Conservation (phyloP, 441 rosid species). For the Aleurites moluccanus region DNA sequence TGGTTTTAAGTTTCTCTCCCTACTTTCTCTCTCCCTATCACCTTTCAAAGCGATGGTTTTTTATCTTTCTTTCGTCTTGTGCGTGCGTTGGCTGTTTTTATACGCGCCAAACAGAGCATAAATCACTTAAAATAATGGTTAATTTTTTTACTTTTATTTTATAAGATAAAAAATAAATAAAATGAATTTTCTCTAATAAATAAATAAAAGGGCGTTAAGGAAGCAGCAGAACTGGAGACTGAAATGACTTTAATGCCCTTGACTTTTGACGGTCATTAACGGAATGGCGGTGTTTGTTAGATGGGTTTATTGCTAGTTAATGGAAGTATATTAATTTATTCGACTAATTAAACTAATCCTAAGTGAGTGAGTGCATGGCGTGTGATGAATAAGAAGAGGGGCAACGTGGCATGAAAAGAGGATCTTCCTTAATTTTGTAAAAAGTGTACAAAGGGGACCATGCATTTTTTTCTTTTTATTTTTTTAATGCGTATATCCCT, state of each 20-base stretch:
- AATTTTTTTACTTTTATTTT: background rate
- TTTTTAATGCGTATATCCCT: background rate
- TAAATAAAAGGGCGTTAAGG: background rate
- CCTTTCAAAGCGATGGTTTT: constrained; percentile 20
- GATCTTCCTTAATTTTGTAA: constrained; percentile 31
- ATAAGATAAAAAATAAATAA: background rate
- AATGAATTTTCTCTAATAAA: too few species aligned
- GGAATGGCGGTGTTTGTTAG: background rate
- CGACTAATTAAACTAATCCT: constrained; percentile 8
- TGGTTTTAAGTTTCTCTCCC: constrained; percentile 27
- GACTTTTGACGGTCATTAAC: background rate
- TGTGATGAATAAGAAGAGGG: background rate
- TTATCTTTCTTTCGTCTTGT: constrained; percentile 8
- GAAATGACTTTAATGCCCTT: constrained; percentile 21
- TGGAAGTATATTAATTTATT: constrained; percentile 1
- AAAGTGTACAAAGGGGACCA: background rate
- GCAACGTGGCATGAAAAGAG: constrained; percentile 26
- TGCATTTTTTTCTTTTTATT: background rate
- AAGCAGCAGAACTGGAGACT: background rate
- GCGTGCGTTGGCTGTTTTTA: constrained; percentile 40
- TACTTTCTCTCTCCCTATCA: constrained; percentile 27
- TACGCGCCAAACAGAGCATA: constrained; percentile 64
- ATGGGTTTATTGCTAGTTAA: constrained; percentile 6
- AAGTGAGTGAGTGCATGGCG: constrained; percentile 12
- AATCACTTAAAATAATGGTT: constrained; percentile 23